Evolutionary conservation across 306 rosid genomes (phyloP).

Genomic region (Cicer cuneatum): DNA sequence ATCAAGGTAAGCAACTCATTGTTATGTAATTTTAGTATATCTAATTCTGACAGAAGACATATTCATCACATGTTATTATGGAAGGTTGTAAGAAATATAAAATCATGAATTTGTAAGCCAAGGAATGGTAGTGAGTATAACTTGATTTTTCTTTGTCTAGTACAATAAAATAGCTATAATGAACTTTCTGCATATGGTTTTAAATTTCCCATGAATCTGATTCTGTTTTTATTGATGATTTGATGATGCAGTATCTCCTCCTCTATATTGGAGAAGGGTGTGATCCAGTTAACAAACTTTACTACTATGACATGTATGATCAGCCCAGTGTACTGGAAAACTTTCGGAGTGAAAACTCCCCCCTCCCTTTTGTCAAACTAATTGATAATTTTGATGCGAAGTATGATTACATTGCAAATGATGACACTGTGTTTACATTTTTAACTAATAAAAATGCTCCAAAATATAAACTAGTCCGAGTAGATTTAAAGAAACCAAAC

Average conservation of each 20-base stretch:
- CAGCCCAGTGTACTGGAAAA: slow-evolving; percentile 75
- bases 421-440: slow-evolving; percentile 80
- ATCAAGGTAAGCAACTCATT: background rate
- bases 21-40: slow-evolving; percentile 11
- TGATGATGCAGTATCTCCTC: slow-evolving; percentile 72
- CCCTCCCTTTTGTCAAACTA: slow-evolving; percentile 75
- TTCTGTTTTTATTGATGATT: slow-evolving; percentile 41
- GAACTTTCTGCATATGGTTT: slow-evolving; percentile 20
- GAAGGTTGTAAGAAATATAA: slow-evolving; percentile 15
- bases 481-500: slow-evolving; percentile 78
- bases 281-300: slow-evolving; percentile 92
- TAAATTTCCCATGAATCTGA: slow-evolving; percentile 31
- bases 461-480: slow-evolving; percentile 82
- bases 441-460: slow-evolving; percentile 94
- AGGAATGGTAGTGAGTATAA: slow-evolving; percentile 17
- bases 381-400: slow-evolving; percentile 81
- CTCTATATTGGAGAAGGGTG: slow-evolving; percentile 71
- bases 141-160: slow-evolving; percentile 35
- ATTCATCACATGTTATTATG: slow-evolving; percentile 10
- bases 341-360: slow-evolving; percentile 59
- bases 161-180: slow-evolving; percentile 6
- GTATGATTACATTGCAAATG: slow-evolving; percentile 80
- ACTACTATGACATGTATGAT: slow-evolving; percentile 76
- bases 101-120: slow-evolving; percentile 34
- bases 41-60: background rate